Evolutionary conservation across 1,284 basidiomycete genomes (phyloP).

Genomic region (Exobasidium cylindrosporum): DNA sequence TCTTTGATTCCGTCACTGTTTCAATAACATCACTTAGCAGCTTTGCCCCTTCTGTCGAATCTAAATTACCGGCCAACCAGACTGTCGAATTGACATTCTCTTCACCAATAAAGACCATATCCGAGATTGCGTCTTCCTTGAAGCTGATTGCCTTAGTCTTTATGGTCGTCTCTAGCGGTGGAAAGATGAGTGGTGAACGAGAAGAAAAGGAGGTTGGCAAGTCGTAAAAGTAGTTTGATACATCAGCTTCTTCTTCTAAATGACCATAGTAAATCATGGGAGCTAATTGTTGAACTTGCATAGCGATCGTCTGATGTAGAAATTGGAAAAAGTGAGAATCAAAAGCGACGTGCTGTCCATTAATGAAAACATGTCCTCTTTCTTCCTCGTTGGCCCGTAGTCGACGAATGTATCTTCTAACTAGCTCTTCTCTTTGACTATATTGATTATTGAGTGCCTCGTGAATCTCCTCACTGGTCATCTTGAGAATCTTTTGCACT

Average conservation of each 20-base stretch:
- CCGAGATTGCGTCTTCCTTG: background rate
- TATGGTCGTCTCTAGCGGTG: slow-evolving; percentile 4
- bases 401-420: slow-evolving; percentile 28
- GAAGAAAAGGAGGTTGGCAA: slow-evolving; percentile 69
- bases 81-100: slow-evolving; percentile 58
- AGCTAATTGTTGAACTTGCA: slow-evolving; percentile 32
- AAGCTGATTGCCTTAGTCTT: slow-evolving; percentile 23
- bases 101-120: slow-evolving; percentile 25
- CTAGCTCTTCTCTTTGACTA: slow-evolving; percentile 15
- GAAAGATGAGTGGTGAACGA: slow-evolving; percentile 69
- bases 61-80: slow-evolving; percentile 76
- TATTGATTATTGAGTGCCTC: slow-evolving; percentile 10
- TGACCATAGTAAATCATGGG: slow-evolving; percentile 66
- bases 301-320: slow-evolving; percentile 29
- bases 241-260: slow-evolving; percentile 62
- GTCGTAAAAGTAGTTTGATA: slow-evolving; percentile 83
- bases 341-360: slow-evolving; percentile 74
- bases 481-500: slow-evolving; percentile 17
- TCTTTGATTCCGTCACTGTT: background rate
- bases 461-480: background rate
- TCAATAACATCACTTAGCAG: slow-evolving; percentile 61
- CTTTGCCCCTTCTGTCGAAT: slow-evolving; percentile 63
- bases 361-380: slow-evolving; percentile 69
- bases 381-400: slow-evolving; percentile 24
- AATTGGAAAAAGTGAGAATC: slow-evolving; percentile 60